A percentile compares a stretch with the other conserved stretches of the same genome.
phyloP scores from a whole-genome alignment of 768 basidiomycete genomes.

The Phlegmacium glaucopus region DNA sequence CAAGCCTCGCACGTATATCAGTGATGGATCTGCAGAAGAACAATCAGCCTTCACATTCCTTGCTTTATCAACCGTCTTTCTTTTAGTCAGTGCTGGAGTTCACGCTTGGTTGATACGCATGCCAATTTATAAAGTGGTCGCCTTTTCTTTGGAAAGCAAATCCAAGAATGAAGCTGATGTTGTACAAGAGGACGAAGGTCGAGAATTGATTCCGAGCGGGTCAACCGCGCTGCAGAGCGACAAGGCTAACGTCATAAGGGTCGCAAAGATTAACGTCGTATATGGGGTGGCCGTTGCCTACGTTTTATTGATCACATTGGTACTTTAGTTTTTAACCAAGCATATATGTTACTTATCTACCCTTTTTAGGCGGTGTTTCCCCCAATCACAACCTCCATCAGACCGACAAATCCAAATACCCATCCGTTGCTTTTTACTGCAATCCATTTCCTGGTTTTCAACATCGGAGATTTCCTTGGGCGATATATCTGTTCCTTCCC shows the following conservation, averaged over 20 bases:
- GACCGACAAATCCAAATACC: slow-evolving; percentile 56
- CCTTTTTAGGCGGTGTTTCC: slow-evolving; percentile 75
- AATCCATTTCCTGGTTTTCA: slow-evolving; percentile 75
- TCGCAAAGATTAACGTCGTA: slow-evolving; percentile 61
- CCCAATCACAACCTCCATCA: slow-evolving; percentile 76
- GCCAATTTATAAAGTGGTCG: slow-evolving; percentile 55
- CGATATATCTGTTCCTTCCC: slow-evolving; percentile 69
- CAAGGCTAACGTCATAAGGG: slow-evolving; percentile 42
- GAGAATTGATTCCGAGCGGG: slow-evolving; percentile 33
- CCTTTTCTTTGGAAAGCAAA: slow-evolving; percentile 42
- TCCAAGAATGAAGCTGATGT: slow-evolving; percentile 17
- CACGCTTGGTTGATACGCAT: slow-evolving; percentile 56
- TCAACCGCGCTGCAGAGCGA: slow-evolving; percentile 25
- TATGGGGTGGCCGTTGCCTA: slow-evolving; percentile 75
- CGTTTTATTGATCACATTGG: slow-evolving; percentile 78
- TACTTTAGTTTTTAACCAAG: slow-evolving; percentile 31
- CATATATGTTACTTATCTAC: slow-evolving; percentile 4
- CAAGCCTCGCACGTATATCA: slow-evolving; percentile 28
- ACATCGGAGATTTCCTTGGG: slow-evolving; percentile 67
- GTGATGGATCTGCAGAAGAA: slow-evolving; percentile 53
- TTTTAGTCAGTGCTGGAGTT: slow-evolving; percentile 49
- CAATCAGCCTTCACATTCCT: slow-evolving; percentile 76
- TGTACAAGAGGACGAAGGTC: slow-evolving; percentile 29
- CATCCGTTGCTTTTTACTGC: slow-evolving; percentile 85
- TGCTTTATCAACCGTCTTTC: slow-evolving; percentile 62